Evolutionary conservation across 2,329 filamentous ascomycete species (phyloP), one percentile per base, ranked within the genome.

Genomic region (Colletotrichum noveboracense): DNA sequence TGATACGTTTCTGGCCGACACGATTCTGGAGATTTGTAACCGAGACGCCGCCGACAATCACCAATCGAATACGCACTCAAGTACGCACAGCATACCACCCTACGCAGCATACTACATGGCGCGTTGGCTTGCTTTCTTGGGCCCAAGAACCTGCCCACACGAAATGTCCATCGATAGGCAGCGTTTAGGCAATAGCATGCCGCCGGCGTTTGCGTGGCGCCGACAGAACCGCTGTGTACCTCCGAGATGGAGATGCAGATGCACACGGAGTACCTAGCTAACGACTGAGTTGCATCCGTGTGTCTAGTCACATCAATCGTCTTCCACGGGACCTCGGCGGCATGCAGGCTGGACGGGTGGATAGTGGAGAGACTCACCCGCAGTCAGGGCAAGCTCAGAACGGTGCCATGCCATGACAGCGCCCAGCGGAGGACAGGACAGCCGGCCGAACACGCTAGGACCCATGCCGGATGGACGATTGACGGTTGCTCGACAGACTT

Each of bases 401-500:
- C 60, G 56, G 52, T 10, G 26, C 21, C 64, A 36, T n/a, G 21
- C 28, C 36, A 52, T 60, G 16, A 28, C 28, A 60, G 56, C 56
- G 30, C 36, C 18, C 71, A 38, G 56, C 12, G 16, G 26, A 60
- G 55, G 32, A 58, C 58, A 66, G 48, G 21, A 36, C 18, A 55
- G 48, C n/a, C 52, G 16, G 55, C 24, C 34, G 28, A 36, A 48
- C 52, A 74, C 34, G 55, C 36, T 64, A 30, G 66, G 58, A 55
- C 56, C 69, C 73, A 73, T 62, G 64, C 73, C 73, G 72, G 72
- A 71, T 75, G 73, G 69, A 73, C 69, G 43, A 72, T 58, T 75
- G 69, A 68, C 62, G 73, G 69, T 68, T 73, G 64, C 73, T 38
- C 69, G 34, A 73, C 73, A 75, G 72, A 72, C 72, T 75, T 75